A percentile compares a stretch with the other conserved stretches of the same genome.
phyloP scores from a whole-genome alignment of 2,329 filamentous ascomycete species.

The Peltaster fructicola region DNA sequence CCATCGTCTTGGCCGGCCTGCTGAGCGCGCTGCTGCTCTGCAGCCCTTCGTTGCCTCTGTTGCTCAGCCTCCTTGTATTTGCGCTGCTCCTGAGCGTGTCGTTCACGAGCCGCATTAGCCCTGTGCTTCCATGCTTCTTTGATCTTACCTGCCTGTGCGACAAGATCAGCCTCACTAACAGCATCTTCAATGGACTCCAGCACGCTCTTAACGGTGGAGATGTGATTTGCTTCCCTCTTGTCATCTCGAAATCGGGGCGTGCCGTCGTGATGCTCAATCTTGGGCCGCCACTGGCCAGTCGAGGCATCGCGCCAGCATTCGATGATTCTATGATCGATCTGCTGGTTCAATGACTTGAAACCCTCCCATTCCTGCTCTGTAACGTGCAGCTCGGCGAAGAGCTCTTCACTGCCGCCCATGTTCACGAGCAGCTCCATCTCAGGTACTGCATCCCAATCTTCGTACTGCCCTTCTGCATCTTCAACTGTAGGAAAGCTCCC shows the following conservation, averaged over 20 bases:
- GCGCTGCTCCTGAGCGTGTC: constrained; percentile 7
- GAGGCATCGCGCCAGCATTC: constrained; percentile 71
- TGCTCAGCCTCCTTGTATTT: constrained; percentile 5
- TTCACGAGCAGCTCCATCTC: constrained; percentile 55
- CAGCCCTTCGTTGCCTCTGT: constrained; percentile 6
- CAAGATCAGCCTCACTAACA: constrained; percentile 67
- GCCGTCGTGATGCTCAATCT: constrained; percentile 27
- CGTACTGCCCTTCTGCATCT: constrained; percentile 48
- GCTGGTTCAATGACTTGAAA: constrained; percentile 54
- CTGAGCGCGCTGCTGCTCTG: constrained; percentile 4
- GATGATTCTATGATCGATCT: constrained; percentile 72
- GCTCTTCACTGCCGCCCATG: constrained; percentile 46
- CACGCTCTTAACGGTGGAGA: constrained; percentile 66
- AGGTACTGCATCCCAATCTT: constrained; percentile 68
- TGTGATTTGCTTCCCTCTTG: constrained; percentile 81
- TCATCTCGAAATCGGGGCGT: constrained; percentile 75
- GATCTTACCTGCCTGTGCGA: constrained; percentile 51
- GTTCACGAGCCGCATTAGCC: constrained; percentile 7
- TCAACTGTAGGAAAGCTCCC: constrained; percentile 51
- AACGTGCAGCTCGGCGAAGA: constrained; percentile 51
- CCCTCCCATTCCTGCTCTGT: constrained; percentile 66
- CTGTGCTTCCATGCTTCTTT: constrained; percentile 63
- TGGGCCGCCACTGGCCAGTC: constrained; percentile 57
- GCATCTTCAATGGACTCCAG: constrained; percentile 76
- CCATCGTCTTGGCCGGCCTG: not conserved